phyloP scores from a whole-genome alignment of 2,329 filamentous ascomycete genomes.

The Aspergillus sp. region DNA sequence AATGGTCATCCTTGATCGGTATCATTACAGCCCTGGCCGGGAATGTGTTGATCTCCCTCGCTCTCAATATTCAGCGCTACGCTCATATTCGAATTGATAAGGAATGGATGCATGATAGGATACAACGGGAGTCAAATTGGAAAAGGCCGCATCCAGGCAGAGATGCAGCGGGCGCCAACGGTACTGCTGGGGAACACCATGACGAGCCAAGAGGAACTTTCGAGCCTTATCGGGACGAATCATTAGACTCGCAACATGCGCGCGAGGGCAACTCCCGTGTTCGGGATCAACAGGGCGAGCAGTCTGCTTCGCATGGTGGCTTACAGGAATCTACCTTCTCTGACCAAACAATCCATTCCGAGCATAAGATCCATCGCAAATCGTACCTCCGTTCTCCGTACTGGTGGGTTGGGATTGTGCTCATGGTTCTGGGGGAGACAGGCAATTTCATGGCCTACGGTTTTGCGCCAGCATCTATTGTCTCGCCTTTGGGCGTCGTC shows the following conservation, averaged over 20 bases:
- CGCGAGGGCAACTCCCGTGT: slow-evolving; percentile 26
- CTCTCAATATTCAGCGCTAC: slow-evolving; percentile 93
- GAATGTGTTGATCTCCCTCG: slow-evolving; percentile 89
- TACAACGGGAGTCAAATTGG: slow-evolving; percentile 49
- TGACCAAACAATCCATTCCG: slow-evolving; percentile 33
- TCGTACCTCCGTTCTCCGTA: slow-evolving; percentile 85
- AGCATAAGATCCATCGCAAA: slow-evolving; percentile 46
- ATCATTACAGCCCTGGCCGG: slow-evolving; percentile 88
- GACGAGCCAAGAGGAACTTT: not conserved
- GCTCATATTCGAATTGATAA: slow-evolving; percentile 79
- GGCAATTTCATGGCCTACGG: slow-evolving; percentile 97
- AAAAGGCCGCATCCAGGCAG: slow-evolving; percentile 34
- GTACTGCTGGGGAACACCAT: slow-evolving; percentile 28
- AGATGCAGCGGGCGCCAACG: slow-evolving; percentile 33
- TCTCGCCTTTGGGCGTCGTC: slow-evolving; percentile 93
- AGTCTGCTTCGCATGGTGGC: slow-evolving; percentile 39
- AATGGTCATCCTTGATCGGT: slow-evolving; percentile 90
- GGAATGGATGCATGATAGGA: slow-evolving; percentile 55
- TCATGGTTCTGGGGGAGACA: slow-evolving; percentile 88
- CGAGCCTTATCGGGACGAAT: slow-evolving; percentile 11
- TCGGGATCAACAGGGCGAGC: slow-evolving; percentile 6
- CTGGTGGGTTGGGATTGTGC: slow-evolving; percentile 90
- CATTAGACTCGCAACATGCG: slow-evolving; percentile 18
- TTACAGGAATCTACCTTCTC: slow-evolving; percentile 31
- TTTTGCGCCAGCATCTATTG: slow-evolving; percentile 94